Conservation (phyloP, 345 rosid genomes). For the Euphorbia peplus region DNA sequence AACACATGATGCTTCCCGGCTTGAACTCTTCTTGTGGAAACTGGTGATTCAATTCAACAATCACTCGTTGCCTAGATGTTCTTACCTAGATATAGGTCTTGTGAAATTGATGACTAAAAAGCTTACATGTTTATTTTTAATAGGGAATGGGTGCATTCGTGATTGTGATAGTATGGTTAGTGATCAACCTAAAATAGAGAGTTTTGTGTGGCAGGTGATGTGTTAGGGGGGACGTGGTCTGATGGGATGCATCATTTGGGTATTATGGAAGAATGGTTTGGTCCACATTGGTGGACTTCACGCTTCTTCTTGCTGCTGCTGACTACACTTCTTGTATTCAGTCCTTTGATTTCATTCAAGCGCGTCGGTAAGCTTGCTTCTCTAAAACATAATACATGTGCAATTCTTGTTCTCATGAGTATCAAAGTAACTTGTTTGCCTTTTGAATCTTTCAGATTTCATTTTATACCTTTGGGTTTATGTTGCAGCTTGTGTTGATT, state of each 20-base stretch:
- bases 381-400: background rate
- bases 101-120: no score
- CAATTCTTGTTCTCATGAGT: background rate
- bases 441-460: background rate
- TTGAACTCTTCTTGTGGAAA: no score
- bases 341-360: conserved; percentile 58
- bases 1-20: no score
- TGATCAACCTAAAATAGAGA: background rate
- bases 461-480: background rate
- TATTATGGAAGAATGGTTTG: conserved; percentile 54
- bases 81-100: no score
- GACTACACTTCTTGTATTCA: conserved; percentile 48
- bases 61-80: no score
- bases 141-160: background rate
- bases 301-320: conserved; percentile 45
- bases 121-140: no score
- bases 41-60: no score
- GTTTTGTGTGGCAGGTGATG: conserved; percentile 47
- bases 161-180: background rate
- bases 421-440: background rate
- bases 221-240: conserved; percentile 51
- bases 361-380: conserved; percentile 43
- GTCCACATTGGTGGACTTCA: conserved; percentile 55
- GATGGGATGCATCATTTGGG: conserved; percentile 50
- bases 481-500: background rate